Conservation (phyloP, 108 stramenopile species). For the Chaetoceros tenuissimus region DNA sequence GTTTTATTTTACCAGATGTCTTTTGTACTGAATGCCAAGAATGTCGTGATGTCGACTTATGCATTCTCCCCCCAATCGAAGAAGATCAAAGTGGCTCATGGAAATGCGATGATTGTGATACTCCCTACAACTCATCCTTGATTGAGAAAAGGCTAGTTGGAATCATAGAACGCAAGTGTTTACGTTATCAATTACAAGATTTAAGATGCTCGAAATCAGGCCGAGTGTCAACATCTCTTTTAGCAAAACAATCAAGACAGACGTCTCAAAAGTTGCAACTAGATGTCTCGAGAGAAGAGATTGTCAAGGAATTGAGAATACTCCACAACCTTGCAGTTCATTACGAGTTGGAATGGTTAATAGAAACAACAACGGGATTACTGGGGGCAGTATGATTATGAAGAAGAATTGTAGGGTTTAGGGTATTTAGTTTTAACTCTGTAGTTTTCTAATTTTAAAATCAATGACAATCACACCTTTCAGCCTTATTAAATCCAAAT, state of each 20-base stretch:
- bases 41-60: slow-evolving; percentile 89
- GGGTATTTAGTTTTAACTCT: too few species aligned
- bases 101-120: slow-evolving; percentile 84
- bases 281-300: slow-evolving; percentile 56
- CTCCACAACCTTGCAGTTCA: slow-evolving; percentile 52
- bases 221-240: slow-evolving; percentile 41
- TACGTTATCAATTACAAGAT: slow-evolving; percentile 92
- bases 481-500: too few species aligned
- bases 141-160: slow-evolving; percentile 83
- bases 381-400: too few species aligned
- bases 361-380: slow-evolving; percentile 33
- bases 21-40: slow-evolving; percentile 92
- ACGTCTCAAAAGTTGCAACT: slow-evolving; percentile 58
- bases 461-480: too few species aligned
- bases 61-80: slow-evolving; percentile 46
- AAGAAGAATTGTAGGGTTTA: too few species aligned
- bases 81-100: slow-evolving; percentile 52
- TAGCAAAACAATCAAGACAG: slow-evolving; percentile 51
- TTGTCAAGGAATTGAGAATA: slow-evolving; percentile 34
- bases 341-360: slow-evolving; percentile 62
- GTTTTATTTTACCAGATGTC: slow-evolving; percentile 87
- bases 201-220: slow-evolving; percentile 81
- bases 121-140: slow-evolving; percentile 59
- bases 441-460: too few species aligned
- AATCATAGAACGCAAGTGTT: slow-evolving; percentile 52